phyloP scores from a whole-genome alignment of 1,284 basidiomycete species.

The Ustilago shanxiensis region DNA sequence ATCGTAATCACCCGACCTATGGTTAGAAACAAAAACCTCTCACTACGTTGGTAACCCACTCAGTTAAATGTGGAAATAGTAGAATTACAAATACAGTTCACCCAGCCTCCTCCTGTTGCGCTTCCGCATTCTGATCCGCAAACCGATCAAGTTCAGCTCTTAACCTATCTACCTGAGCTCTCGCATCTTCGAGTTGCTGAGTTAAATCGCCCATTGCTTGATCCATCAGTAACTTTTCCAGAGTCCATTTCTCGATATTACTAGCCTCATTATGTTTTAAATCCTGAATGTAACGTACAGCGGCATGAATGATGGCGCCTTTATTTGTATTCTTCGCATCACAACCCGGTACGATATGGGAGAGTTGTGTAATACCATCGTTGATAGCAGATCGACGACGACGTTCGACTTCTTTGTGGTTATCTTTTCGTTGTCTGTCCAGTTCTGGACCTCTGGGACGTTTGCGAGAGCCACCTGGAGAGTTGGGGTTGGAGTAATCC shows the following conservation, averaged over 20 bases:
- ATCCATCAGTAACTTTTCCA: conserved; percentile 91
- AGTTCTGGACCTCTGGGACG: conserved; percentile 57
- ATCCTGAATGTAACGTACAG: conserved; percentile 88
- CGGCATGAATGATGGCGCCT: conserved; percentile 84
- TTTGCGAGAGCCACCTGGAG: conserved; percentile 23
- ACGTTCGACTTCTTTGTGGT: conserved; percentile 90
- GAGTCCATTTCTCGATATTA: conserved; percentile 89
- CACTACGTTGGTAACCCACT: conserved; percentile 27
- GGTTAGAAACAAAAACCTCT: conserved; percentile 44
- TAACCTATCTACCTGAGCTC: conserved; percentile 58
- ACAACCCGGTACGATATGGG: conserved; percentile 83
- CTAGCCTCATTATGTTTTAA: conserved; percentile 89
- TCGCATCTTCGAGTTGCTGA: conserved; percentile 60
- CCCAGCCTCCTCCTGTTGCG: too few relatives aligned
- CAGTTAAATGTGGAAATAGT: neutral
- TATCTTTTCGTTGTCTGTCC: conserved; percentile 65
- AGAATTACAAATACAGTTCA: neutral
- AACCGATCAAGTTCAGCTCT: conserved; percentile 48
- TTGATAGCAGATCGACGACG: conserved; percentile 93
- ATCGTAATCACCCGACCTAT: conserved; percentile 76
- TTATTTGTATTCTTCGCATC: conserved; percentile 83
- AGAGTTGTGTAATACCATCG: conserved; percentile 92
- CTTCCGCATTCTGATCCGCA: too few relatives aligned
- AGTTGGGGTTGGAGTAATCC: neutral
- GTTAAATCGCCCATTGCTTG: conserved; percentile 74